Evolutionary conservation across 2,329 filamentous ascomycete genomes (phyloP), one percentile per base, ranked within the genome.

Genomic region (Coleophoma eucalyptorum): DNA sequence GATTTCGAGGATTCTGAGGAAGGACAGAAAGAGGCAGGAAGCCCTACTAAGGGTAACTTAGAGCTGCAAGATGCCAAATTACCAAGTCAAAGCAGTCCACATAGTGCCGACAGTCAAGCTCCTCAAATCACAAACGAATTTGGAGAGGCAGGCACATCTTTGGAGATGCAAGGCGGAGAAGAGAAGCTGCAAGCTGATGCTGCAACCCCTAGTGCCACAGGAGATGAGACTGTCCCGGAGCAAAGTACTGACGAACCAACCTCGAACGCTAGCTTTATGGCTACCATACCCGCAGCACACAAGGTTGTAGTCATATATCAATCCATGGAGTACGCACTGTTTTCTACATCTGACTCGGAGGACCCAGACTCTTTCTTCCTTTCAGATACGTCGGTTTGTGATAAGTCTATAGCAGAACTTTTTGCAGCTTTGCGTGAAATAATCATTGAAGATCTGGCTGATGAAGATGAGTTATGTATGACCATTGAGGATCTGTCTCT

Each of bases 391-490:
- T 71, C 71, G 31, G 64, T 85, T 38, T 74, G 75, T n/a, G 72
- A 75, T 55, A 70, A 76, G 44, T 72, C 71, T 45, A 66, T 87
- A 26, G 68, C 69, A 48, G 72, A 76, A 48, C 69, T 88, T n/a
- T 76, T 88, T 51, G 66, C 69, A 57, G 74, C 76, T 54, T 79
- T 80, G 63, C 73, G 81, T 58, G 62, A 69, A 49, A 70, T 84
- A 35, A 73, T 84, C 54, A 72, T 72, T 51, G 75, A 79, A 15
- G 75, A 77, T 58, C 69, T 87, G 42, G 68, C 71, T 32, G 72
- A 78, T 47, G 76, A 81, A 46, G 78, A 83, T 57, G 78, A 84
- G 56, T 66, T 86, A 51, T 72, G 77, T 47, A 67, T 86, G 50
- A 70, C 75, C 50, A 72, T 85, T 53, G 75, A 80, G 37, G 69